Percentiles rank a stretch among this genome's conserved stretches.
phyloP scores from a whole-genome alignment of 768 basidiomycete species.

The Stropharia rugosoannulata region DNA sequence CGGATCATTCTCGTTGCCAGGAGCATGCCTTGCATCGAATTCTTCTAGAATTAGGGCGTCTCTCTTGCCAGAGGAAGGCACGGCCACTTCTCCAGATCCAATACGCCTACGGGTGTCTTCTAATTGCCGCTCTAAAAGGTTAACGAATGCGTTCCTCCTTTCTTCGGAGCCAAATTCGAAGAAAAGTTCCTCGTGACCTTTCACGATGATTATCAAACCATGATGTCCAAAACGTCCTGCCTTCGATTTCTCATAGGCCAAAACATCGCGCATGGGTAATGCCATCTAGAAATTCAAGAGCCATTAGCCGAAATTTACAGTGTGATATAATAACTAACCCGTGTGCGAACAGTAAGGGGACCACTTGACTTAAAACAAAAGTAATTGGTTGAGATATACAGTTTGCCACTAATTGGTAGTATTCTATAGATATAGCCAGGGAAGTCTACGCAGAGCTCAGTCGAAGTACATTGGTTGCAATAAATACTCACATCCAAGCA shows the following conservation, averaged over 20 bases:
- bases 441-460: slow-evolving; percentile 58
- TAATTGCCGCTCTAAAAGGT: slow-evolving; percentile 75
- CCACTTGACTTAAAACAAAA: slow-evolving; percentile 95
- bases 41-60: slow-evolving; percentile 86
- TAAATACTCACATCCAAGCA: slow-evolving; percentile 79
- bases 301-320: not conserved
- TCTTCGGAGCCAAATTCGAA: slow-evolving; percentile 88
- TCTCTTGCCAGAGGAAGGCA: slow-evolving; percentile 52
- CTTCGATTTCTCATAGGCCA: slow-evolving; percentile 80
- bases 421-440: slow-evolving; percentile 88
- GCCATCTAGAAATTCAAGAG: slow-evolving; percentile 69
- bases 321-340: slow-evolving; percentile 49
- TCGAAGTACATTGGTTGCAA: slow-evolving; percentile 5
- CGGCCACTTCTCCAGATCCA: slow-evolving; percentile 38
- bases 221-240: slow-evolving; percentile 89
- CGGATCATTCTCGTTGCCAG: slow-evolving; percentile 40
- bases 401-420: slow-evolving; percentile 83
- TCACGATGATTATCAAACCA: slow-evolving; percentile 87
- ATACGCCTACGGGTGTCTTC: slow-evolving; percentile 63
- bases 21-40: slow-evolving; percentile 55
- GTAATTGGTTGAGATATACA: slow-evolving; percentile 89
- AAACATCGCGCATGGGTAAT: slow-evolving; percentile 85
- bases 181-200: slow-evolving; percentile 97
- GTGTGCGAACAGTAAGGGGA: slow-evolving; percentile 74
- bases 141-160: slow-evolving; percentile 76